Conservation (phyloP, 2,329 filamentous ascomycete species). For the Fusarium bactridioides region DNA sequence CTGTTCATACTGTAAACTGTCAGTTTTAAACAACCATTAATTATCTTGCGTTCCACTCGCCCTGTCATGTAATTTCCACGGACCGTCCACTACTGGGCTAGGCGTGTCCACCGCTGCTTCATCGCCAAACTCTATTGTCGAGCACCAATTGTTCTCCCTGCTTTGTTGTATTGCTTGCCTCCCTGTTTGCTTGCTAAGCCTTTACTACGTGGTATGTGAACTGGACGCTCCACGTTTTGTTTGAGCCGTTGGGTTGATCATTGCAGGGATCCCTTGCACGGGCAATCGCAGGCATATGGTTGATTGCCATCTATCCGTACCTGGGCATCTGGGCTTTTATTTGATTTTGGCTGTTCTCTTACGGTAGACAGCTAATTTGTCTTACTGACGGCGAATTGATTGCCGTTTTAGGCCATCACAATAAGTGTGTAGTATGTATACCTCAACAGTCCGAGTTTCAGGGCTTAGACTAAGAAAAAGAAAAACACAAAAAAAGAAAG, state of each 20-base stretch:
- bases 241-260: conserved; percentile 22
- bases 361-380: not conserved
- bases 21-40: not conserved
- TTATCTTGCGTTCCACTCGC: not conserved
- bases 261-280: conserved; percentile 2
- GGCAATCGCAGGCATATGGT: not conserved
- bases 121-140: conserved; percentile 39
- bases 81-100: conserved; percentile 12
- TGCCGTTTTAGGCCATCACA: not conserved
- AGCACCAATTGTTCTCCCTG: conserved; percentile 23
- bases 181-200: conserved; percentile 24
- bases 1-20: not conserved
- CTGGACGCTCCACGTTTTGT: conserved; percentile 8
- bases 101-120: conserved; percentile 39
- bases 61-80: conserved; percentile 38
- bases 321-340: not conserved
- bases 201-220: conserved; percentile 3
- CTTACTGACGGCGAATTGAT: not conserved
- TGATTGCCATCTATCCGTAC: not conserved
- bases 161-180: conserved; percentile 4
- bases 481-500: not conserved
- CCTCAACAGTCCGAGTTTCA: not conserved
- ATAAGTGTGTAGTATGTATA: not conserved
- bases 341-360: not conserved
- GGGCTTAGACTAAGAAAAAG: not conserved